A percentile compares a stretch with the other conserved stretches of the same genome.
Conservation (phyloP, 148 eudicot species). For the Camellia sinensis region DNA sequence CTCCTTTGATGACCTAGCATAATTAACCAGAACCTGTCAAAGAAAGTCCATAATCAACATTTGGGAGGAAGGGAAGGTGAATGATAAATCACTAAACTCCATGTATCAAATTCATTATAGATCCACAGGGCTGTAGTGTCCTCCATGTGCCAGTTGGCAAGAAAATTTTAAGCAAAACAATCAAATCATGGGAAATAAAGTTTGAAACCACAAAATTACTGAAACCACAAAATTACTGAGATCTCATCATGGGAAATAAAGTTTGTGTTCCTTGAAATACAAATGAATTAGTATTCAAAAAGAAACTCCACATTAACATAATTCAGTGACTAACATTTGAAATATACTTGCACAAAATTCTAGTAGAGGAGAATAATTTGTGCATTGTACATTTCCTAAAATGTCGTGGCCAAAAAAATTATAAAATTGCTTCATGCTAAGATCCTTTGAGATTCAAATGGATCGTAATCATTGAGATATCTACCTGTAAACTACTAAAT, state of each 20-base stretch:
- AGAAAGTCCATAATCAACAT: slow-evolving; percentile 16
- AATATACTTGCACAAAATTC: not conserved
- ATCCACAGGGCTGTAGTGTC: not conserved
- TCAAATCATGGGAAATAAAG: not conserved
- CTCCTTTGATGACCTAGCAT: slow-evolving; percentile 59
- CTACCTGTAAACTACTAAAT: not conserved
- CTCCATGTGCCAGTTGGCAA: not conserved
- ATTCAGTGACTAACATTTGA: not conserved
- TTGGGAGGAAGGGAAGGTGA: not conserved
- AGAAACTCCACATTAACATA: not conserved
- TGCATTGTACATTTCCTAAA: not conserved
- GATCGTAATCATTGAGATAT: not conserved
- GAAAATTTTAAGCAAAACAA: not conserved
- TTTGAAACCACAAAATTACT: not conserved
- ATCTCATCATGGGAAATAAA: not conserved
- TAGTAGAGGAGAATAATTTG: not conserved
- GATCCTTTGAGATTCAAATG: slow-evolving; percentile 1
- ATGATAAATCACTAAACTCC: not conserved
- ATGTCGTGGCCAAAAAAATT: not conserved
- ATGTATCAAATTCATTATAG: not conserved
- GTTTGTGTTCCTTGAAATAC: not conserved
- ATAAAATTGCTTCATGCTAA: not conserved
- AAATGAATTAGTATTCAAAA: not conserved
- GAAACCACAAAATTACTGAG: not conserved
- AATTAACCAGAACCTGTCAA: slow-evolving; percentile 80